A percentile compares a stretch with the other conserved stretches of the same genome.
Evolutionary conservation across 208 protist species (phyloP).

Genomic region (Trypanosoma vivax): DNA sequence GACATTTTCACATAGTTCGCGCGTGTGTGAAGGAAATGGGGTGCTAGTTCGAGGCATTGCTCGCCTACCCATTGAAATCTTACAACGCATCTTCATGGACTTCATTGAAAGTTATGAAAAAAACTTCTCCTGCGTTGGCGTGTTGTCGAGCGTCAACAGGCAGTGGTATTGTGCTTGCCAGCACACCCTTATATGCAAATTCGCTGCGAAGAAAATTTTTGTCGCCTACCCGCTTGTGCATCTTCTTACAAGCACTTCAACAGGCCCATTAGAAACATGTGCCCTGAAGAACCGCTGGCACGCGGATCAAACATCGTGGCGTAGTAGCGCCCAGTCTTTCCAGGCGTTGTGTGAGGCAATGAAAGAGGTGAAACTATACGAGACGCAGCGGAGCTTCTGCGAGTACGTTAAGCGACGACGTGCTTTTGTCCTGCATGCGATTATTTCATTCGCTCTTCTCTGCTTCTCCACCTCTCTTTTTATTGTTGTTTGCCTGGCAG

Average conservation of each 20-base stretch:
- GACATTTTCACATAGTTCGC: too few relatives aligned
- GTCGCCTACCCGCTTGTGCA: slow-evolving; percentile 70
- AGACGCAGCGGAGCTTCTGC: slow-evolving; percentile 52
- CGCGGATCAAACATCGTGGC: slow-evolving; percentile 33
- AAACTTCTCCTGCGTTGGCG: slow-evolving; percentile 40
- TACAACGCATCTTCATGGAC: slow-evolving; percentile 57
- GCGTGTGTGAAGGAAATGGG: too few relatives aligned
- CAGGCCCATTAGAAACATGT: too few relatives aligned
- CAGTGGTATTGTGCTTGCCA: slow-evolving; percentile 50
- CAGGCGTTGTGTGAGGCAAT: slow-evolving; percentile 33
- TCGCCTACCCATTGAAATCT: slow-evolving; percentile 51
- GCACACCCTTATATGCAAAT: slow-evolving; percentile 62
- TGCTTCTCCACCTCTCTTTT: slow-evolving; percentile 47
- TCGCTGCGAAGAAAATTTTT: slow-evolving; percentile 56
- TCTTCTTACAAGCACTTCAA: slow-evolving; percentile 26
- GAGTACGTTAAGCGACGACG: slow-evolving; percentile 61
- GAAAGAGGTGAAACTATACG: slow-evolving; percentile 46
- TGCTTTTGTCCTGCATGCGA: slow-evolving; percentile 58
- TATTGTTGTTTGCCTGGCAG: slow-evolving; percentile 39
- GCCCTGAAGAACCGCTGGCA: too few relatives aligned
- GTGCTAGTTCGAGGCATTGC: too few relatives aligned
- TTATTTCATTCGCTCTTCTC: slow-evolving; percentile 56
- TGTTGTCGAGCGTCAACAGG: slow-evolving; percentile 51
- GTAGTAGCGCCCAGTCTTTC: slow-evolving; percentile 34
- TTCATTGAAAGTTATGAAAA: slow-evolving; percentile 46